These are phyloP conservation scores for Thraustochytrium sp. DNA, from an alignment of 352 stramenopile genomes.

Conservation along the genomic window DNA sequence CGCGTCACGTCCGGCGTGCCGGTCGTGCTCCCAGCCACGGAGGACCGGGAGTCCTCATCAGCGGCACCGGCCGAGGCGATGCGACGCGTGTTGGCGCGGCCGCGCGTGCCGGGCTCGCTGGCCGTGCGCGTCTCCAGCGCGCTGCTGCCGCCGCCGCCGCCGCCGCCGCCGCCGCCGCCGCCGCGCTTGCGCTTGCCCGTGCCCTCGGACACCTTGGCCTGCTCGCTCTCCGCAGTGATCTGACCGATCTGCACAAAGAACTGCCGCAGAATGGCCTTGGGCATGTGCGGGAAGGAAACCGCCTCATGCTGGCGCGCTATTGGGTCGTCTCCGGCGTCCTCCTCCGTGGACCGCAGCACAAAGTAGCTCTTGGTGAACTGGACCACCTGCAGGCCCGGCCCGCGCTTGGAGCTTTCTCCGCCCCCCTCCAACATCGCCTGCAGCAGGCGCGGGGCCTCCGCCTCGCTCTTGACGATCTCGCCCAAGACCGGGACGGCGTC, in stretches of 20 bases:
- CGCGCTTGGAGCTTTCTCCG: not conserved
- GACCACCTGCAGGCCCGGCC: not conserved
- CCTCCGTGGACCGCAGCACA: not conserved
- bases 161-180: not conserved
- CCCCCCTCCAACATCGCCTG: not conserved
- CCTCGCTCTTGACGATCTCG: conserved; percentile 3
- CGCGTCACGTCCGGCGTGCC: not conserved
- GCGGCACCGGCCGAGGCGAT: not conserved
- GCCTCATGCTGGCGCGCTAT: not conserved
- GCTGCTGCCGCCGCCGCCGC: not conserved
- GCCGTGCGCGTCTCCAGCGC: not conserved
- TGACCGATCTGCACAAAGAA: not conserved
- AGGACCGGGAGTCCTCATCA: not conserved
- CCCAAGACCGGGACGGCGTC: not conserved
- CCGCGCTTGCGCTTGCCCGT: not conserved
- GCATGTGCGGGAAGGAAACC: not conserved
- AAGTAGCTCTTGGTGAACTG: conserved; percentile 19
- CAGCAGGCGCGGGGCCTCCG: not conserved
- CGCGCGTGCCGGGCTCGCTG: not conserved
- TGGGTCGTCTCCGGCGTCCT: not conserved
- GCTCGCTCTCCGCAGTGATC: not conserved
- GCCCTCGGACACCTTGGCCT: not conserved
- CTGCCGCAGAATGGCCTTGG: not conserved
- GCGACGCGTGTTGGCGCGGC: not conserved
- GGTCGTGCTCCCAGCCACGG: not conserved